Conservation (phyloP, 768 basidiomycete genomes). For the Lactifluus rugatus region DNA sequence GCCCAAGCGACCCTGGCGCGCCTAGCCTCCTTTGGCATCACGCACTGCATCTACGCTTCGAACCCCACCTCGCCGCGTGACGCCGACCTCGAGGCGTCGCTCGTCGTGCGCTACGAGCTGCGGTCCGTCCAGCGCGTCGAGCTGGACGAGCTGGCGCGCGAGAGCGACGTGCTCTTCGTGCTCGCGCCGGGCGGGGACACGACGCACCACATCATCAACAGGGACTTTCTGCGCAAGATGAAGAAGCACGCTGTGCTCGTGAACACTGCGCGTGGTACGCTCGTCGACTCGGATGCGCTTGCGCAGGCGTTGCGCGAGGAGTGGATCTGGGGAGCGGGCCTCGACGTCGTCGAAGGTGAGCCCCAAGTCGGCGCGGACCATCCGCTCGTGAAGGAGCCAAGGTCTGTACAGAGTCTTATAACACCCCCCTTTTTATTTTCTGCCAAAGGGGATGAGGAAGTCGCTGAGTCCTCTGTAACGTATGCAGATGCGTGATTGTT, state of each 20-base stretch:
- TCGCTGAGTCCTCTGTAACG: not conserved
- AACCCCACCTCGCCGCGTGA: conserved; percentile 44
- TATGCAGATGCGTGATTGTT: conserved; percentile 59
- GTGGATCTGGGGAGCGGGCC: conserved; percentile 85
- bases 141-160: conserved; percentile 56
- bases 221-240: conserved; percentile 70
- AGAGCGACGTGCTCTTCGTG: conserved; percentile 80
- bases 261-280: conserved; percentile 74
- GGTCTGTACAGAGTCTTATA: conserved; percentile 32
- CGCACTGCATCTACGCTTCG: conserved; percentile 56
- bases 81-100: conserved; percentile 29
- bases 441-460: not conserved
- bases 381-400: conserved; percentile 67
- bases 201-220: conserved; percentile 67
- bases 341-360: conserved; percentile 94
- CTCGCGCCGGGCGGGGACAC: conserved; percentile 64
- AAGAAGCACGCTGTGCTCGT: conserved; percentile 75
- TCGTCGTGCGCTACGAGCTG: conserved; percentile 26
- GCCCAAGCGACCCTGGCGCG: conserved; percentile 75
- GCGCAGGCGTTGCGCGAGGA: conserved; percentile 65
- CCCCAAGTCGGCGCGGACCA: conserved; percentile 67
- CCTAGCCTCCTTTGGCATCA: conserved; percentile 75
- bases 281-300: conserved; percentile 87
- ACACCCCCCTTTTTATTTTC: not conserved
- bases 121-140: conserved; percentile 44